These are phyloP conservation scores for Circinella minor DNA, from an alignment of 371 early-diverging fungal species.

Conservation along the genomic window DNA sequence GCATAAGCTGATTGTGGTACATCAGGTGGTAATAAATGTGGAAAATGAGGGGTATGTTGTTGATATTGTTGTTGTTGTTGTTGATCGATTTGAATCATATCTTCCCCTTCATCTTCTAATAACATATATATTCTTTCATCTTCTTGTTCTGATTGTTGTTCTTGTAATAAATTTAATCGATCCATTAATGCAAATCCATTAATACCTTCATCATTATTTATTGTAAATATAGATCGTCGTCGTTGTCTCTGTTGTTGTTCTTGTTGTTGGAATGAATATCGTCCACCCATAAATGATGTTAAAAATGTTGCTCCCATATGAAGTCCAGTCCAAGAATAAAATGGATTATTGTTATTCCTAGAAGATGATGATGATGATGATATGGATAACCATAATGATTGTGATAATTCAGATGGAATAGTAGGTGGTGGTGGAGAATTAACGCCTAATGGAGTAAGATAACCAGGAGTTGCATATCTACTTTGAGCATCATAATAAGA, in stretches of 20 bases:
- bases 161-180: conserved; percentile 15
- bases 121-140: background rate
- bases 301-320: conserved; percentile 48
- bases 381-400: background rate
- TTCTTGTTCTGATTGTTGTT: conserved; percentile 12
- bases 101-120: conserved; percentile 9
- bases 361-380: background rate
- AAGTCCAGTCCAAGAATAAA: conserved; percentile 33
- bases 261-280: background rate
- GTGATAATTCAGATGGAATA: conserved; percentile 1
- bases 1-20: conserved; percentile 47
- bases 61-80: conserved; percentile 15
- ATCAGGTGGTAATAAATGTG: conserved; percentile 42
- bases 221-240: background rate
- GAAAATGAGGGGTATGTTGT: conserved; percentile 36
- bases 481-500: background rate
- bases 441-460: conserved; percentile 2
- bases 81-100: background rate
- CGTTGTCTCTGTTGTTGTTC: background rate
- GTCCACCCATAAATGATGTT: conserved; percentile 34
- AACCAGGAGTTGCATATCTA: conserved; percentile 17
- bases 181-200: conserved; percentile 16
- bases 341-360: background rate
- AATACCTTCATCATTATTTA: conserved; percentile 1
- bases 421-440: background rate